Conservation (phyloP, 129 eudicot genomes). For the Cynara cardunculus region DNA sequence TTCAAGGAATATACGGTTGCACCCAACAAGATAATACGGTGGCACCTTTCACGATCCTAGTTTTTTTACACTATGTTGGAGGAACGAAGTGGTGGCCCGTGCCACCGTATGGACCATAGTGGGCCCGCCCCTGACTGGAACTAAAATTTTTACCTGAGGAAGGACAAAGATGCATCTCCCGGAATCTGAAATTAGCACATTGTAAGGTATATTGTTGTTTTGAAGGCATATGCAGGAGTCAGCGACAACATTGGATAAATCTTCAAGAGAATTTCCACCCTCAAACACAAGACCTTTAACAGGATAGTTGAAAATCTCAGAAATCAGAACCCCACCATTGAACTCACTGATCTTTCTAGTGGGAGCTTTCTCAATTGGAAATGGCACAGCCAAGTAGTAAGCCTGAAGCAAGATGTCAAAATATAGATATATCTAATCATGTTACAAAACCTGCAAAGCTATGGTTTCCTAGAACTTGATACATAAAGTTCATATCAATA, state of each 20-base stretch:
- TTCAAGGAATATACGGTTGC: no score
- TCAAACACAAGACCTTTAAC: constrained; percentile 67
- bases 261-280: constrained; percentile 44
- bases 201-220: constrained; percentile 60
- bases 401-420: constrained; percentile 42
- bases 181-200: constrained; percentile 60
- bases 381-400: constrained; percentile 56
- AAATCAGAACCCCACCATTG: constrained; percentile 36
- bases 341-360: constrained; percentile 28
- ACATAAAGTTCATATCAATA: not conserved
- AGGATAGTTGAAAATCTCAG: constrained; percentile 59
- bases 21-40: no score
- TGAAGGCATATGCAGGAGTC: constrained; percentile 63
- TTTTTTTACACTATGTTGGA: no score
- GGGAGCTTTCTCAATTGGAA: constrained; percentile 70
- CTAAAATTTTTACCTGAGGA: constrained; percentile 54
- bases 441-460: not conserved
- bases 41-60: no score
- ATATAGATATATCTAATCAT: not conserved
- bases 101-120: no score
- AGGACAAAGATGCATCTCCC: constrained; percentile 54
- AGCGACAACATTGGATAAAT: constrained; percentile 51
- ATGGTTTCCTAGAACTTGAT: not conserved
- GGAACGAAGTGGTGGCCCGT: no score
- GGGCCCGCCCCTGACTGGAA: no score